Conservation (phyloP, 2,329 filamentous ascomycete genomes). For the Calonectria fujianensis region DNA sequence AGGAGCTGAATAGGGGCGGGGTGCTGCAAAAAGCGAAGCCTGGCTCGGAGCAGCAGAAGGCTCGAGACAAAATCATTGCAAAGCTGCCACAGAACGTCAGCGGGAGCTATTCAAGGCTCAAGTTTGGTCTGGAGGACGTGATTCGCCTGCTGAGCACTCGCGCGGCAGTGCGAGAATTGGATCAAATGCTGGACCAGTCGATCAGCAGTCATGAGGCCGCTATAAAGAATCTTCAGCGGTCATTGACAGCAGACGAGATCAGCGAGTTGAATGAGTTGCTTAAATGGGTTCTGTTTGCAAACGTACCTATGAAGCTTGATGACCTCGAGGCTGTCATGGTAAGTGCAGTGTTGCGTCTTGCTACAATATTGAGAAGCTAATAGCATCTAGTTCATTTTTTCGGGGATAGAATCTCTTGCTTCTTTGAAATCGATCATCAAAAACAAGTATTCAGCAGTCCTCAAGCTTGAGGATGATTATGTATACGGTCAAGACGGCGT, state of each 20-base stretch:
- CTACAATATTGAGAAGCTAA: neutral
- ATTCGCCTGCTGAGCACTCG: neutral
- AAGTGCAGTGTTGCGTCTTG: neutral
- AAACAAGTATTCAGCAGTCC: neutral
- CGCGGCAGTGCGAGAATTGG: neutral
- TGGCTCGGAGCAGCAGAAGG: neutral
- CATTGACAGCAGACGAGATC: neutral
- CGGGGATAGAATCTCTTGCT: neutral
- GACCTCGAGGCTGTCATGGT: neutral
- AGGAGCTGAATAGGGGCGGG: neutral
- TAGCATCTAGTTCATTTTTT: neutral
- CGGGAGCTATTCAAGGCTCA: conserved; percentile 5
- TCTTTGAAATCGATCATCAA: conserved; percentile 5
- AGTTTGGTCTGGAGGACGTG: neutral
- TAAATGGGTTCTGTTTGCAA: conserved; percentile 1
- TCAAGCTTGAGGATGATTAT: neutral
- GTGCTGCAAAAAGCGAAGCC: neutral
- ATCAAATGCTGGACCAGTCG: conserved; percentile 2
- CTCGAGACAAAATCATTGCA: neutral
- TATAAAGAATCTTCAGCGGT: conserved; percentile 2
- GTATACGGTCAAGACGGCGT: conserved; percentile 2
- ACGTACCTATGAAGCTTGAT: neutral
- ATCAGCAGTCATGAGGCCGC: conserved; percentile 15
- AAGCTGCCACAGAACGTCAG: neutral
- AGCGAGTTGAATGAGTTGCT: neutral